Percentiles rank a stretch among this genome's conserved stretches.
These are phyloP conservation scores for Galerina marginata DNA, from an alignment of 768 basidiomycete genomes.

Conservation along the genomic window DNA sequence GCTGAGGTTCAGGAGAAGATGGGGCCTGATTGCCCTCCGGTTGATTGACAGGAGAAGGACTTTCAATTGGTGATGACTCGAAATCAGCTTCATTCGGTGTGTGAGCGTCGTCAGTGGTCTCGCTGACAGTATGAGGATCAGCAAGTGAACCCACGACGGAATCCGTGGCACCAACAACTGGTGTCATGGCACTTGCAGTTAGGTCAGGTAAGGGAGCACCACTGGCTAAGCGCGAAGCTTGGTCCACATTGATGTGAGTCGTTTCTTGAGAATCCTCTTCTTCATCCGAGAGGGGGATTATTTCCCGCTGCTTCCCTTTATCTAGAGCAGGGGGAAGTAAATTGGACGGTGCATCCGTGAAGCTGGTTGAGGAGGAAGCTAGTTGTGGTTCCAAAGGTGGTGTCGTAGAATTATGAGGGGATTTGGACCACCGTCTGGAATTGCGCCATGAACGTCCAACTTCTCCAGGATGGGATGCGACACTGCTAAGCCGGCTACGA, in stretches of 20 bases:
- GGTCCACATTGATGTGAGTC: slow-evolving; percentile 13
- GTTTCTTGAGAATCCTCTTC: slow-evolving; percentile 14
- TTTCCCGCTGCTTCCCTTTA: slow-evolving; percentile 31
- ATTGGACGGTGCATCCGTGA: slow-evolving; percentile 19
- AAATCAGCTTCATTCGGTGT: not conserved
- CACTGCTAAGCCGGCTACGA: slow-evolving; percentile 22
- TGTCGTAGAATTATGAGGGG: slow-evolving; percentile 24
- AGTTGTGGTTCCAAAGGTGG: slow-evolving; percentile 5
- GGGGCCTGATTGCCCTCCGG: slow-evolving; percentile 8
- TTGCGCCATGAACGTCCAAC: slow-evolving; percentile 28
- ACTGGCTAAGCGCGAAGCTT: slow-evolving; percentile 7
- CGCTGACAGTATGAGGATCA: not conserved
- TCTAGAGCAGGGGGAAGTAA: slow-evolving; percentile 6
- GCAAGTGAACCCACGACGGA: not conserved
- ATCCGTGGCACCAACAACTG: not conserved
- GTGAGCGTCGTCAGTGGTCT: not conserved
- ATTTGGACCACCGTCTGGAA: slow-evolving; percentile 39
- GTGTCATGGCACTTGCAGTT: not conserved
- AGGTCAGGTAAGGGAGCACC: not conserved
- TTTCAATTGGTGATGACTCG: not conserved
- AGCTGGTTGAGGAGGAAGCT: slow-evolving; percentile 16
- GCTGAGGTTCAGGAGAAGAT: slow-evolving; percentile 12
- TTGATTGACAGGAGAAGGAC: not conserved
- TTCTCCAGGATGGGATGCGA: slow-evolving; percentile 17
- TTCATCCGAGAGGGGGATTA: slow-evolving; percentile 13